Evolutionary conservation across 345 rosid species (phyloP), one percentile per base, ranked within the genome.

Genomic region (Eucalyptus grandis): DNA sequence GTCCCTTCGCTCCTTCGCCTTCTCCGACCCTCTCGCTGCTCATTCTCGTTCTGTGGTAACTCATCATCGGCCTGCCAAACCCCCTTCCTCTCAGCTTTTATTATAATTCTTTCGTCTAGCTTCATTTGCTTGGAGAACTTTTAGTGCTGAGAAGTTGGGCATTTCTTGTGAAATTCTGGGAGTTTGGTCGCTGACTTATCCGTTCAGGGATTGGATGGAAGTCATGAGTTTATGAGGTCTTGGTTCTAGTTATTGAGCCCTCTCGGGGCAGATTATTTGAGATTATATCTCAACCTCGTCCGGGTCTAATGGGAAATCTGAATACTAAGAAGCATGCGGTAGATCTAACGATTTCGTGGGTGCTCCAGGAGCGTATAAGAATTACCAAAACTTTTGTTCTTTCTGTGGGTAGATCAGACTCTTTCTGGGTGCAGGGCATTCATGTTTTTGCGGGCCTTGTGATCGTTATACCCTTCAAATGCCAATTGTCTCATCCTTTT

Each of bases 1-100:
- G 89, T 95, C 97, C 22, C 89, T 94, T 80, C 86, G 87, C n/a
- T 91, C 94, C 85, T 51, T 89, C 21, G 89, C 92, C 87, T 88
- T 89, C 58, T 93, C 88, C 24, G 87, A 93, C 22, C 92, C 93
- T 11, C 90, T 88, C 86, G 7, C 82, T 90, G 91, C 86, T 87
- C 88, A 90, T 72, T 11, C 83, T 37, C 47, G 24, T 37, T 6
- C 83, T 2, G 30, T 6, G 83, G 83, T 77, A 77, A 21, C 30
- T 40, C 83, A 40, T 77, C 47, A 47, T 21, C 27, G 27, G 5
- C 83, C 16, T 40, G 11, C 5, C 12, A 77, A 40, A 21, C 46
- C 47, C 9, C 83, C 83, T 77, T 21, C 47, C 13, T 77, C 83
- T 34, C 44, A 5, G 82, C 82, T 72, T 72, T 72, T 6, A 19